These are phyloP conservation scores for Hypoxylon sp. DNA, from an alignment of 2,329 filamentous ascomycete genomes.

Conservation along the genomic window DNA sequence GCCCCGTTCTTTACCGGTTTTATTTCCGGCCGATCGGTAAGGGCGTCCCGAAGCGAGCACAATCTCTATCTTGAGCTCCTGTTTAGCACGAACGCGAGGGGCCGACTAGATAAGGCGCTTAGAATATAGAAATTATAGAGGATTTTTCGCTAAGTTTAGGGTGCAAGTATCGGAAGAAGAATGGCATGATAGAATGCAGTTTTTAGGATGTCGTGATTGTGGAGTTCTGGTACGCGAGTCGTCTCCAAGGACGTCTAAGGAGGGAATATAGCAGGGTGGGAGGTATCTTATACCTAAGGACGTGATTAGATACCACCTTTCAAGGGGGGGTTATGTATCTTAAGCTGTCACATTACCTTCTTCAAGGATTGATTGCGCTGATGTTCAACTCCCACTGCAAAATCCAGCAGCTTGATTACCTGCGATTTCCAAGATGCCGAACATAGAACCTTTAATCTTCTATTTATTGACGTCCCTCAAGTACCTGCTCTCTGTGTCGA, in stretches of 20 bases:
- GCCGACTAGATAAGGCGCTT: background rate
- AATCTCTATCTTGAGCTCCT: background rate
- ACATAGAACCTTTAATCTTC: constrained; percentile 1
- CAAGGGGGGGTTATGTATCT: constrained; percentile 25
- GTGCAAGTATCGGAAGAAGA: background rate
- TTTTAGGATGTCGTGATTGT: constrained; percentile 30
- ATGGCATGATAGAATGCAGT: constrained; percentile 16
- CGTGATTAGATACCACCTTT: constrained; percentile 20
- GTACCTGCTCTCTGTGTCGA: constrained; percentile 6
- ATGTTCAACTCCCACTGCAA: background rate
- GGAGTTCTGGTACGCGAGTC: constrained; percentile 19
- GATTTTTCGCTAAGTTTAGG: background rate
- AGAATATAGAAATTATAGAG: background rate
- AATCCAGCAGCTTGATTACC: background rate
- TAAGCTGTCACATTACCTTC: constrained; percentile 1
- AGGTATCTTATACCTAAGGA: background rate
- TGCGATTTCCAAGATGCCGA: constrained; percentile 17
- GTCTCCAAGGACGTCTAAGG: constrained; percentile 7
- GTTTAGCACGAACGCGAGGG: constrained; percentile 1
- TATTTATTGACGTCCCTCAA: background rate
- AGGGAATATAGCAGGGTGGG: background rate
- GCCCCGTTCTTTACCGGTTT: constrained; percentile 12
- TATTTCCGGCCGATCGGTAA: constrained; percentile 12
- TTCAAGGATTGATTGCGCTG: background rate
- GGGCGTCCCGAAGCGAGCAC: constrained; percentile 13